Base-by-base conservation (phyloP, 1,284 basidiomycete genomes). In the Microbotryum lychnidis-dioicae region DNA sequence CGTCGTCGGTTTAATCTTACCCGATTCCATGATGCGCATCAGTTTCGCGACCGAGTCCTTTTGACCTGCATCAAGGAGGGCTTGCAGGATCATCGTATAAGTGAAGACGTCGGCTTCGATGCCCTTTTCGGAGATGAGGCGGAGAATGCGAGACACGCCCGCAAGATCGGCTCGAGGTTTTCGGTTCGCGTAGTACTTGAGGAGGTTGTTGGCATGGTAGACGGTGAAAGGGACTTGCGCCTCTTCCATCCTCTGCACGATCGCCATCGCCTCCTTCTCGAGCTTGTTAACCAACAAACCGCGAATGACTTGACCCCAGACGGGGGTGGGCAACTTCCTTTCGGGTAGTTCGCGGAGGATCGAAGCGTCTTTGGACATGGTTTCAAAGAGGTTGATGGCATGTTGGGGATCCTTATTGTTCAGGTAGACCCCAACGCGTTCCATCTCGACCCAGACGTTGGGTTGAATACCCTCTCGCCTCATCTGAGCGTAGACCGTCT, bases 91-190 rank as follows among this genome's bases (percentile, higher is more conserved):
- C 62, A 62, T 68, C 53, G 66, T 68, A 37, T 59, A 68, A 8
- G 66, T 68, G 53, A 55, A 64, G 29, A 62, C 64, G 58, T 68
- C 57, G 23, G 66, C 52, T n/a, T 63, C 62, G 59, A 68, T 57
- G 0, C 62, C 57, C 7, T 48, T 58, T 8, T 54, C 51, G 10
- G 66, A 44, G 37, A 68, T 49, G 57, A 56, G 47, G 51, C 49
- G 50, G 47, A 68, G 55, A 21, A 61, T 45, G 12, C 60, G 57
- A 20, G 57, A 60, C 21, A 58, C 44, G 46, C 57, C 54, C 12
- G 57, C 50, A 16, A 68, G 54, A 56, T 68, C 62, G 33, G 64
- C 25, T 42, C 37, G 60, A 44, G 56, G 57, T 37, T n/a, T 33
- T 4, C 59, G 57, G 18, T 58, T 52, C 8, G 62, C 58, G 62